These are phyloP conservation scores for Eremochloa ophiuroides DNA, from an alignment of 176 grass and related monocot species.

Conservation along the genomic window DNA sequence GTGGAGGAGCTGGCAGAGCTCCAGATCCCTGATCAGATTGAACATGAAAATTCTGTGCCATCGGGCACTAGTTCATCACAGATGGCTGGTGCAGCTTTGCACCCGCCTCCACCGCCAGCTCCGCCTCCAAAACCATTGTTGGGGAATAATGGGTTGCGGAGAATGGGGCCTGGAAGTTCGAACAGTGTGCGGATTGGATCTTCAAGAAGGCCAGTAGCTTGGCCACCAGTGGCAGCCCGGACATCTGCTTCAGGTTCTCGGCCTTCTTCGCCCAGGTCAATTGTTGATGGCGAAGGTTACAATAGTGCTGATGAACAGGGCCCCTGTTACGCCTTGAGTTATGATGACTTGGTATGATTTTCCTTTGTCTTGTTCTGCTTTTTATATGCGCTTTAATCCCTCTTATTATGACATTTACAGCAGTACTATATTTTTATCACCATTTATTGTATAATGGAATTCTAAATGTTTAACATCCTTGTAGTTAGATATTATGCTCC, in stretches of 20 bases:
- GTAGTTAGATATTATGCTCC: background rate
- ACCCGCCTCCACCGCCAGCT: conserved; percentile 72
- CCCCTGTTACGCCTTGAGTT: conserved; percentile 58
- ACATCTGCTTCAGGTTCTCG: conserved; percentile 73
- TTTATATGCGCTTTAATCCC: conserved; percentile 12
- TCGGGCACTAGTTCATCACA: conserved; percentile 35
- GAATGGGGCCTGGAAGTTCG: conserved; percentile 55
- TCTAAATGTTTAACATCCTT: background rate
- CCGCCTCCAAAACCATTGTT: conserved; percentile 71
- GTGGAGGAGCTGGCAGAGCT: conserved; percentile 41
- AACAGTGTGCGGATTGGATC: conserved; percentile 60
- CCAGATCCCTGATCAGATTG: conserved; percentile 39
- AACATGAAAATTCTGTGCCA: conserved; percentile 37
- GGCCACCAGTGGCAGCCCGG: conserved; percentile 53
- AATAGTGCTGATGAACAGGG: conserved; percentile 98
- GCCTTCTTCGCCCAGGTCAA: conserved; percentile 88
- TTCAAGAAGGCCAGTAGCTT: conserved; percentile 75
- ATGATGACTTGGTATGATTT: conserved; percentile 83
- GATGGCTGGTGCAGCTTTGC: conserved; percentile 38
- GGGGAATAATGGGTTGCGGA: conserved; percentile 50
- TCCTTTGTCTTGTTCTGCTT: conserved; percentile 18
- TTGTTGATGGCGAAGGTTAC: conserved; percentile 86
- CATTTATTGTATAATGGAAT: background rate
- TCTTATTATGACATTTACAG: background rate
- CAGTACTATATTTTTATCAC: background rate